Percentiles rank a stretch among this genome's conserved stretches.
Evolutionary conservation across 345 rosid species (phyloP).

Genomic region (Dipteronia sinensis): DNA sequence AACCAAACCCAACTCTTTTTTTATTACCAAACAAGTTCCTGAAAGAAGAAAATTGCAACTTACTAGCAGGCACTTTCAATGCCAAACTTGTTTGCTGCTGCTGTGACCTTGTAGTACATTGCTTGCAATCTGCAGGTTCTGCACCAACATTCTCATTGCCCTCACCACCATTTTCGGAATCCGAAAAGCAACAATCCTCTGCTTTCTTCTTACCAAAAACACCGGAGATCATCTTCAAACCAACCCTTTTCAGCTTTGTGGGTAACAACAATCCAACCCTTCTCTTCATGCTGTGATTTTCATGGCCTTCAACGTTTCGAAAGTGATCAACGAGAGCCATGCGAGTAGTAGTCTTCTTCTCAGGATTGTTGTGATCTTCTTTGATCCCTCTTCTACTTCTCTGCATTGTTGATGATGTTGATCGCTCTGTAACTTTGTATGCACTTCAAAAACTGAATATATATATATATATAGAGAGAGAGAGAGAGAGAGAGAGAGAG

Average conservation of each 20-base stretch:
- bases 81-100: not conserved
- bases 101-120: not conserved
- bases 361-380: not conserved
- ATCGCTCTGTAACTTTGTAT: not conserved
- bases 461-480: not conserved
- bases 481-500: no score
- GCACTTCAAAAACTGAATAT: not conserved
- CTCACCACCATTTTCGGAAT: not conserved
- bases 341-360: not conserved
- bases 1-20: not conserved
- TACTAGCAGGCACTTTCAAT: not conserved
- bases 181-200: not conserved
- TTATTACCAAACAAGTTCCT: not conserved
- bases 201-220: slow-evolving; percentile 31
- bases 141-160: not conserved
- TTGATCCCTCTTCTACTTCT: not conserved
- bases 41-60: slow-evolving; percentile 13
- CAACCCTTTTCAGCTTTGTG: slow-evolving; percentile 20
- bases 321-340: not conserved
- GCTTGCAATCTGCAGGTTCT: not conserved
- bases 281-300: slow-evolving; percentile 2
- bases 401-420: not conserved
- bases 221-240: slow-evolving; percentile 27
- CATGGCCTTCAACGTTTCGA: not conserved
- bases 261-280: not conserved